Percentiles rank a stretch among this genome's conserved stretches.
These are phyloP conservation scores for Prunella vulgaris DNA, from an alignment of 257 asterid species.

Conservation along the genomic window DNA sequence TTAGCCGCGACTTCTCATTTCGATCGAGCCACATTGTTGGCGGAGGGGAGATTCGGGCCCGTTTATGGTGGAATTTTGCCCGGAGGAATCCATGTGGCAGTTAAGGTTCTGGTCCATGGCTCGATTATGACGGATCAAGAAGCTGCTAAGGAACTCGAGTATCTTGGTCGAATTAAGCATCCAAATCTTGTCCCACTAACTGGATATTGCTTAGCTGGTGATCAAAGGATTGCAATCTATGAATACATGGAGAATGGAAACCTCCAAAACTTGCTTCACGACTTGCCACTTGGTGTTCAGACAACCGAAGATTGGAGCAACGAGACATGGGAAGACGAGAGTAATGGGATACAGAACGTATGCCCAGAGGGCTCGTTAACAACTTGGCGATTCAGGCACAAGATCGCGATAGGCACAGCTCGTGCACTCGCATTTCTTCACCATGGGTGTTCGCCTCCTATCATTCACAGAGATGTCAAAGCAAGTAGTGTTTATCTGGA, in stretches of 20 bases:
- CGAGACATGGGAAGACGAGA: slow-evolving; percentile 71
- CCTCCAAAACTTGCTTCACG: slow-evolving; percentile 70
- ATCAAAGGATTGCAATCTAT: slow-evolving; percentile 78
- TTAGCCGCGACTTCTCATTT: slow-evolving; percentile 75
- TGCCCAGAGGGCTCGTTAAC: slow-evolving; percentile 57
- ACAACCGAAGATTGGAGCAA: slow-evolving; percentile 70
- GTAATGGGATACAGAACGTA: slow-evolving; percentile 48
- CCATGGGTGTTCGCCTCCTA: slow-evolving; percentile 85
- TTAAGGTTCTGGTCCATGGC: slow-evolving; percentile 72
- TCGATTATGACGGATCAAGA: slow-evolving; percentile 75
- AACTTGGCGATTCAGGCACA: slow-evolving; percentile 70
- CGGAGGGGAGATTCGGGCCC: slow-evolving; percentile 84
- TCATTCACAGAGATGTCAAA: slow-evolving; percentile 71
- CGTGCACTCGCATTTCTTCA: slow-evolving; percentile 89
- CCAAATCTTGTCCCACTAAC: slow-evolving; percentile 79
- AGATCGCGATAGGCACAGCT: slow-evolving; percentile 71
- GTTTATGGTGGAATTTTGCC: slow-evolving; percentile 72
- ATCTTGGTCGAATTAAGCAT: slow-evolving; percentile 76
- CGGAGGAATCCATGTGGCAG: slow-evolving; percentile 78
- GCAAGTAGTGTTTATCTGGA: slow-evolving; percentile 86
- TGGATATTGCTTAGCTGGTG: slow-evolving; percentile 88
- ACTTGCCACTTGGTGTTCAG: slow-evolving; percentile 69
- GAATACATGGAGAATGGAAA: slow-evolving; percentile 91
- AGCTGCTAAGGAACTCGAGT: slow-evolving; percentile 77
- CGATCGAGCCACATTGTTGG: slow-evolving; percentile 66